These are phyloP conservation scores for Chalciporus sphaerocephalus DNA, from an alignment of 768 basidiomycete species.

Conservation along the genomic window DNA sequence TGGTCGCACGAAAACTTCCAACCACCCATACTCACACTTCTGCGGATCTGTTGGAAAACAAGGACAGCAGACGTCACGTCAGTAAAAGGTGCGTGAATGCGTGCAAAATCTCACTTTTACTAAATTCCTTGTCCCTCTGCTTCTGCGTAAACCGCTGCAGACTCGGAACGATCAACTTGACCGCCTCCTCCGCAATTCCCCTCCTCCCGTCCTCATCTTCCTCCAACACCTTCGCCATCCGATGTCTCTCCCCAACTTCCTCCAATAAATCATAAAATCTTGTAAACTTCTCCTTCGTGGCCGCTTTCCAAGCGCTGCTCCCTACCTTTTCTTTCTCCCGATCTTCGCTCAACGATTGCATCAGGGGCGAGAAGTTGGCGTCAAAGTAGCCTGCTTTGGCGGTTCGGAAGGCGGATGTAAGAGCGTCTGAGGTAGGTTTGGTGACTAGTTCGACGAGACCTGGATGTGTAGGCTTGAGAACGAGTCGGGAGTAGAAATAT, in stretches of 20 bases:
- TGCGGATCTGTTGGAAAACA: constrained; percentile 39
- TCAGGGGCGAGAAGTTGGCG: constrained; percentile 72
- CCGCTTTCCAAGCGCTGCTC: constrained; percentile 44
- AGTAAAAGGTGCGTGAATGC: background rate
- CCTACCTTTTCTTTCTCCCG: constrained; percentile 43
- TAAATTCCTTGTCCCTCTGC: constrained; percentile 77
- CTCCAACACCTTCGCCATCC: constrained; percentile 61
- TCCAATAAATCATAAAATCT: constrained; percentile 78
- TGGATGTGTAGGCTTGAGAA: constrained; percentile 48
- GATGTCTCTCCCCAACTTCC: constrained; percentile 74
- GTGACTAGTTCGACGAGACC: constrained; percentile 51
- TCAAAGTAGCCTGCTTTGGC: constrained; percentile 85
- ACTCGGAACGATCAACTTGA: constrained; percentile 71
- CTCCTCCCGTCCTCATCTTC: constrained; percentile 61
- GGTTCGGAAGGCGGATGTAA: constrained; percentile 70
- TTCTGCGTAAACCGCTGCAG: constrained; percentile 72
- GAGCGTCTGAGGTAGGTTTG: constrained; percentile 53
- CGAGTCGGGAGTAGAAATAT: constrained; percentile 58
- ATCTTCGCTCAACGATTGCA: constrained; percentile 57
- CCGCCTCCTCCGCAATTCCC: constrained; percentile 65
- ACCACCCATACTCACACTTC: constrained; percentile 40
- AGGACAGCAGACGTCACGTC: background rate
- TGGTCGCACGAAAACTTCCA: background rate
- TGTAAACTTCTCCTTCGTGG: constrained; percentile 78
- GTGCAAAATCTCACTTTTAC: constrained; percentile 56